Base-by-base conservation (phyloP, 768 basidiomycete genomes). In the Lyophyllum semitale region DNA sequence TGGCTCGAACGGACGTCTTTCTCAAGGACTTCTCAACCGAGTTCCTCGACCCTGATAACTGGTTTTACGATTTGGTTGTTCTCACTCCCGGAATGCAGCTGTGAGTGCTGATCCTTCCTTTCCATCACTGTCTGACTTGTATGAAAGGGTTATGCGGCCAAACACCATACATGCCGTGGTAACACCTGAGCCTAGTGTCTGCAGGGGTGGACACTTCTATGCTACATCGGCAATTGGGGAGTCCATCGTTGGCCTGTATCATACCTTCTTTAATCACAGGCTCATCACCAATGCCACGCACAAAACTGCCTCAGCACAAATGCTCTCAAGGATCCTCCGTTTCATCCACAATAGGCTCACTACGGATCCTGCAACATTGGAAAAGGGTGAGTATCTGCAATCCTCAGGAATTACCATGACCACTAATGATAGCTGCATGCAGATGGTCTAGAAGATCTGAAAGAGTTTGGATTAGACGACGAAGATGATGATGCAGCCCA, bases 201-300 rank as follows among this genome's bases (percentile, higher is more conserved):
- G 50, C 41, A 26, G 32, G 26, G 62, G 62, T 8, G 59, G 54
- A 0, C 62, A 61, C 42, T 63, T 45, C 29, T 54, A 56, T 30
- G 4, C 47, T 4, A 40, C 48, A 2, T 37, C 44, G 11, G 57
- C 60, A 1, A 46, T 63, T 5, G 23, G n/a, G 8, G 53, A 52
- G 13, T 44, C 51, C 2, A 30, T 44, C 26, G 29, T 11, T 20
- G 47, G 45, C 0, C 18, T 48, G 3, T 51, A 33, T 15, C 37
- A 51, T 18, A 51, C 38, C n/a, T 51, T 51, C 20, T 12, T 23
- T 3, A 6, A 4, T 7, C 35, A 25, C 22, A 18, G n/a, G n/a
- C n/a, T 32, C 25, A 43, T 51, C 18, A 51, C 38, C 1, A 51
- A 51, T 25, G 42, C 38, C 15, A 25, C 27, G 17, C 50, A 51